These are phyloP conservation scores for Aureoboletus auriporus DNA, from an alignment of 768 basidiomycete species.

Conservation along the genomic window DNA sequence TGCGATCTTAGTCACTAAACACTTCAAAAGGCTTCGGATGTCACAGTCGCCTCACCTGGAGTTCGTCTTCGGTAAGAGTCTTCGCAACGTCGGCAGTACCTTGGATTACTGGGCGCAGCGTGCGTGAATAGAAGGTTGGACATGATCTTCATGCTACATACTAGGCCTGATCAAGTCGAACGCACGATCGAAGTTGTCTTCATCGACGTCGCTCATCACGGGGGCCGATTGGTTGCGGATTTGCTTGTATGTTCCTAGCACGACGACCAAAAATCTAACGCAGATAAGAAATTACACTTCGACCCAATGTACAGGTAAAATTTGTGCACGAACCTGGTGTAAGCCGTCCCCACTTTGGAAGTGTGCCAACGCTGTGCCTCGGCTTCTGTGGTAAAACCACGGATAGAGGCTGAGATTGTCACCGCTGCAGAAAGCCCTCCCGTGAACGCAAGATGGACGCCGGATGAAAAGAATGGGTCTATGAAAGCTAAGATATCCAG, in stretches of 20 bases:
- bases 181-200: slow-evolving; percentile 57
- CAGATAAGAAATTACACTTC: background rate
- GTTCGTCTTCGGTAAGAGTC: slow-evolving; percentile 4
- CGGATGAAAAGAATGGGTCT: slow-evolving; percentile 12
- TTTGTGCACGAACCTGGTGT: background rate
- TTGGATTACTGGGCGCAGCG: slow-evolving; percentile 1
- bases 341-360: background rate
- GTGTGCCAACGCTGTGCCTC: slow-evolving; percentile 6
- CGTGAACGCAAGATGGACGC: slow-evolving; percentile 9
- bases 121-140: background rate
- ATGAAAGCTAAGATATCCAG: slow-evolving; percentile 4
- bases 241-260: slow-evolving; percentile 68
- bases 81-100: slow-evolving; percentile 6
- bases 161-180: slow-evolving; percentile 9
- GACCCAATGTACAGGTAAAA: background rate
- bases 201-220: slow-evolving; percentile 59
- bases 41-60: slow-evolving; percentile 2
- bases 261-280: slow-evolving; percentile 4
- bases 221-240: slow-evolving; percentile 55
- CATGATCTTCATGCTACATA: background rate
- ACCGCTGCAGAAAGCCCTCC: slow-evolving; percentile 9
- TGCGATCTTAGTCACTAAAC: background rate
- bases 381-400: slow-evolving; percentile 1
- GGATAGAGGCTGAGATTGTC: slow-evolving; percentile 8
- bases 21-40: background rate